Base-by-base conservation (phyloP, 768 basidiomycete genomes). In the Tephrocybe sp. region DNA sequence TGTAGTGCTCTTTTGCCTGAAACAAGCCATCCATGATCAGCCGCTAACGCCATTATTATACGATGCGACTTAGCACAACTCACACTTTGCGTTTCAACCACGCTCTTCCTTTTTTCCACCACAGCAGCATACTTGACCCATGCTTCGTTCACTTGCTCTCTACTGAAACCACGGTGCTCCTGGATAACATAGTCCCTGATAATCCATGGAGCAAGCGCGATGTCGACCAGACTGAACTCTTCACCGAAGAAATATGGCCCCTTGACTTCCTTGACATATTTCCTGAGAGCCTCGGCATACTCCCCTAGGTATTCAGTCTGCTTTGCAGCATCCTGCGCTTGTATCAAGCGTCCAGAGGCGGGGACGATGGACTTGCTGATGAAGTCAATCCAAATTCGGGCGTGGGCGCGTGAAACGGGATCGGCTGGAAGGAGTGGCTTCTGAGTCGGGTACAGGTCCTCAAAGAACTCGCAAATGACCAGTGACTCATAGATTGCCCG, bases 401-500 rank as follows among this genome's bases (percentile, higher is more conserved):
- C 74, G 45, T 71, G 63, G 0, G 80, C 82, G n/a, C 77, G 74
- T 4, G 72, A 72, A 46, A 68, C 70, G 1, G 84, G 77, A 54
- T 85, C 79, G 4, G 54, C 45, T 0, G 85, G 81, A 32, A 83
- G 73, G n/a, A 85, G 63, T 7, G 80, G 79, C 33, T 66, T 69
- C 53, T 73, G 52, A 8, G 55, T 44, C 1, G 77, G 75, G 61
- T 75, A 83, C 3, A 77, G 74, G 45, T 88, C 86, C 57, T 88
- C 85, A 51, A 88, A 71, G 64, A 84, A 84, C 64, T 88, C 84
- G 64, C 77, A 76, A 39, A 88, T 65, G 43, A 87, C 71, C 47
- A 83, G 73, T 3, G 81, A 83, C 57, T 88, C 86, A 67, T 87
- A 84, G 4, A 88, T 61, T 1, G 83, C 79, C 50, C 73, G 76